A percentile compares a stretch with the other conserved stretches of the same genome.
These are phyloP conservation scores for Silene vulgaris DNA, from an alignment of 179 eudicot species.

Conservation along the genomic window DNA sequence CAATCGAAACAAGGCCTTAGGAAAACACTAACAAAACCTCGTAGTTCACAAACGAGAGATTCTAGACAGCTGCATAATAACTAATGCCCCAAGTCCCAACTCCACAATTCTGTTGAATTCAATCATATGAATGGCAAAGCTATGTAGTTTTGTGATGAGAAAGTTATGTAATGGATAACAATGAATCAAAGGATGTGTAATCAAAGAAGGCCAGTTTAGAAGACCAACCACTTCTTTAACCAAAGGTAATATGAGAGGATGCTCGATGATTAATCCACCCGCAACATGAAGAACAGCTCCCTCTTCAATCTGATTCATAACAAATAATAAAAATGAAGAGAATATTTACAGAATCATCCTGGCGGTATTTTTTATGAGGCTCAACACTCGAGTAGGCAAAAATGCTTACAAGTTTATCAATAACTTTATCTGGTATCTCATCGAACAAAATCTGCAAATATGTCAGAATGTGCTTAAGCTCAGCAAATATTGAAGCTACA, in stretches of 20 bases:
- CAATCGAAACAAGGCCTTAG: too few relatives aligned
- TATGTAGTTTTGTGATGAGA: neutral
- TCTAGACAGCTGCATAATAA: neutral
- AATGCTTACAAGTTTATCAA: constrained; percentile 60
- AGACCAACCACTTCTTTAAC: constrained; percentile 74
- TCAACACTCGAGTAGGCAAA: neutral
- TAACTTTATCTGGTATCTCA: constrained; percentile 61
- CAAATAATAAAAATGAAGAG: neutral
- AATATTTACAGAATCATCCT: too few relatives aligned
- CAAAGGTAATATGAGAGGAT: constrained; percentile 70
- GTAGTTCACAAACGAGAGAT: neutral
- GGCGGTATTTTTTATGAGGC: too few relatives aligned
- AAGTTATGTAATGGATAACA: neutral
- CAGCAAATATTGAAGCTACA: neutral
- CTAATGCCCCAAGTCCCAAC: neutral
- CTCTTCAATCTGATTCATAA: constrained; percentile 62
- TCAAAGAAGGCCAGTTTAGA: constrained; percentile 2
- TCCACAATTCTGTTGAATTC: neutral
- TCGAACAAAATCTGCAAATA: constrained; percentile 68
- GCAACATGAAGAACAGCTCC: constrained; percentile 72
- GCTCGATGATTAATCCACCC: constrained; percentile 82
- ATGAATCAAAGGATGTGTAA: neutral
- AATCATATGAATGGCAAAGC: neutral
- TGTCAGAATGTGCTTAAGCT: constrained; percentile 13
- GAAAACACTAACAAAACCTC: neutral